A percentile compares a stretch with the other conserved stretches of the same genome.
phyloP scores from a whole-genome alignment of 768 basidiomycete species.

The Cyclocybe aegerita region DNA sequence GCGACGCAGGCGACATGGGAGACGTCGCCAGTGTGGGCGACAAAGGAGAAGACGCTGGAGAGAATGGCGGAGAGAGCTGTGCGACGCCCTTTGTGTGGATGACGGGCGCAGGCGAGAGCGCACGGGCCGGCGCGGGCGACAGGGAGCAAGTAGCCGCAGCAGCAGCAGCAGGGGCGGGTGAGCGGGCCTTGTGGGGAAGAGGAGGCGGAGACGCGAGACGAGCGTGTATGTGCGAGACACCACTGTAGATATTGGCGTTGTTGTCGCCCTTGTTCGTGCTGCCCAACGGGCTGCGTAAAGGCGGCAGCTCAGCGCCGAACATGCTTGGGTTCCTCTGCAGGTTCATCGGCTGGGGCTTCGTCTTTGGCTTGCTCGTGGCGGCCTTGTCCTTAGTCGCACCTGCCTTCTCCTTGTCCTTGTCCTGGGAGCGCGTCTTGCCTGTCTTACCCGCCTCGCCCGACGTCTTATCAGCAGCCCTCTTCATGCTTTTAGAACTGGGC shows the following conservation, averaged over 20 bases:
- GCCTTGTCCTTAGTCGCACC: constrained; percentile 5
- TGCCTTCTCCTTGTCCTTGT: constrained; percentile 8
- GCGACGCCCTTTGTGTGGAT: neutral
- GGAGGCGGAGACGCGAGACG: too few relatives aligned
- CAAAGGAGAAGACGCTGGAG: neutral
- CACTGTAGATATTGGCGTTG: constrained; percentile 1
- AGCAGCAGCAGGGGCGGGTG: neutral
- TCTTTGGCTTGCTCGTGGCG: constrained; percentile 10
- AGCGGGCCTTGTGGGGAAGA: neutral
- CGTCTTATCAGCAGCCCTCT: constrained; percentile 1
- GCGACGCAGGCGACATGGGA: constrained; percentile 1
- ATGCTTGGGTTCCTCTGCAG: constrained; percentile 62
- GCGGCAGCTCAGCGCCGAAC: constrained; percentile 64
- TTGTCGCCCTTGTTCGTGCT: neutral
- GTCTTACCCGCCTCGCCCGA: constrained; percentile 11
- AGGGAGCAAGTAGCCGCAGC: neutral
- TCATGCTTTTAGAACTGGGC: constrained; percentile 20
- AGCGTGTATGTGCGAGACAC: neutral
- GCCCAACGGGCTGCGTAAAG: constrained; percentile 21
- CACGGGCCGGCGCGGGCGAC: neutral
- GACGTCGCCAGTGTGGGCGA: neutral
- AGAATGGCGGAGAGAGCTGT: neutral
- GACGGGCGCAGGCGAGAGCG: neutral
- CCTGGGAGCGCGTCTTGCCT: constrained; percentile 3
- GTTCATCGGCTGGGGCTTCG: constrained; percentile 43